Base-by-base conservation (phyloP, 2,329 filamentous ascomycete species). In the Aspergillus sp. region DNA sequence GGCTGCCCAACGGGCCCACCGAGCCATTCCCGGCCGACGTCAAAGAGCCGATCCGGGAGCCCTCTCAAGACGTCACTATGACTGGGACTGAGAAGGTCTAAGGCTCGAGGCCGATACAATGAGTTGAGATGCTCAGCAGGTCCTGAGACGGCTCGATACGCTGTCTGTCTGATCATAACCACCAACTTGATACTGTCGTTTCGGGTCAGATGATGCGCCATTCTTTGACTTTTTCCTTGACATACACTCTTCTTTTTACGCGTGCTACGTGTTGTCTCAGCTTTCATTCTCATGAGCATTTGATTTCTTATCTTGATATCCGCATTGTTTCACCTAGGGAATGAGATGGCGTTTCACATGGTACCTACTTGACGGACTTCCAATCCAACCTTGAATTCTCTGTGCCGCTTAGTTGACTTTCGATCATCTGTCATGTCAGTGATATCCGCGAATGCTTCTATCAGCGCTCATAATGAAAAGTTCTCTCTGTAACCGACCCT, bases 11-110 rank as follows among this genome's bases (percentile, higher is more conserved):
- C 13, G 58, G 58, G 40, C 52, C 21, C 46, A 45, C 48, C 13
- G 58, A 57, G 38, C 23, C 56, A 10, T 67, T 61, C 45, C 60
- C 55, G 13, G 57, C 61, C 43, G 69, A 72, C 55, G 54, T 67
- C 45, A 70, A 70, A 49, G 52, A 59, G 50, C 58, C 62, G n/a
- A 50, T 63, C 25, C 45, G 54, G 0, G 59, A 63, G 47, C 44
- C 48, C 40, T 49, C 58, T 16, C 58, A 60, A 29, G 71, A 74
- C 54, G 64, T 71, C n/a, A 58, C 66, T 17, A 73, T 74, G 71
- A 62, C 64, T 16, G 69, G 67, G 7, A 63, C 63, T 16, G 65
- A 70, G 53, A 69, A 68, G 53, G 56, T 52, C 19, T 71, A 50
- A 50, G 62, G 34, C n/a, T 38, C 32, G 20, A 20, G 29, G 45